Evolutionary conservation across 106 monocot genomes (phyloP), one percentile per base, ranked within the genome.

Genomic region (Platanthera zijinensis): DNA sequence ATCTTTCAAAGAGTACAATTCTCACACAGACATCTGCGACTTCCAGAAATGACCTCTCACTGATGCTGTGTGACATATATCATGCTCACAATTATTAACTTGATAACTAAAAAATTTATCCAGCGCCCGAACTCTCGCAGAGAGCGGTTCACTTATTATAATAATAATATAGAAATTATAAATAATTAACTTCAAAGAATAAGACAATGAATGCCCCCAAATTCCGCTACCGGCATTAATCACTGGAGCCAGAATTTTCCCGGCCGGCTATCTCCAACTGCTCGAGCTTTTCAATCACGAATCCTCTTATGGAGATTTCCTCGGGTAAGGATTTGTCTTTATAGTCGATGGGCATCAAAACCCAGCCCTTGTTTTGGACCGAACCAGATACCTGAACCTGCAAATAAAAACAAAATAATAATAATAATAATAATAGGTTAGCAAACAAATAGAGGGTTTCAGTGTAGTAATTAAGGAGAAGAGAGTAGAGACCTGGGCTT

Each of bases 341-440:
- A 80, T 84, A 81, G 71, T 96, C 92, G 18, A 87, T 78, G 62
- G 85, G 84, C 68, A 86, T 69, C 52, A 96, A 74, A 13, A 12
- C 21, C 95, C 95, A 96, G 59, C 95, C 95, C 10, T 84, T 90
- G 82, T 96, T 96, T 30, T 83, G 77, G 77, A 96, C 51, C 66
- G 50, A 63, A 32, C 95, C 95, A 75, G 52, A 80, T 51, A 92
- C 79, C 82, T 90, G 82, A 51, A 92, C 90, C 95, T 95, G 52
- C 48, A 81, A 19, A 76, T 74, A 50, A 17, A 25, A 39, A 12
- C 50, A 39, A 79, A 1, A 49, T 48, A 2, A 39, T 53, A 53
- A 53, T 10, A 32, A 32, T 32, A 32, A 32, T 39, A 39, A 39
- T 39, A 39, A 39, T 39, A 39, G 39, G 39, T 39, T 39, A 39